Evolutionary conservation across 306 rosid genomes (phyloP).

Genomic region (Lathyrus oleraceus): DNA sequence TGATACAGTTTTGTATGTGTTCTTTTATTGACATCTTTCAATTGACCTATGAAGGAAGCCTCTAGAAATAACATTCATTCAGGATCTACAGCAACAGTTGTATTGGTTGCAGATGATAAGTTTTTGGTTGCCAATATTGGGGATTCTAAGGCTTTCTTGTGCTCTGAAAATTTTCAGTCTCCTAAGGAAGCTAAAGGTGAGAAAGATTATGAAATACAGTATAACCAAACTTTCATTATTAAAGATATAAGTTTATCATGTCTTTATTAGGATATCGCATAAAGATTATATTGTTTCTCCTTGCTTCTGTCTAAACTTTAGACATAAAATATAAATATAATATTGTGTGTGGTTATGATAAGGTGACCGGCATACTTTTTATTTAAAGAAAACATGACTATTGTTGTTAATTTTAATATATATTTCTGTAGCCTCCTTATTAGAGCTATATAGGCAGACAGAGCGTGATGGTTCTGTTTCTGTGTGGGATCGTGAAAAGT

Average conservation of each 20-base stretch:
- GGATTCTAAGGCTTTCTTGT: slow-evolving; percentile 90
- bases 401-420: slow-evolving; percentile 37
- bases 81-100: slow-evolving; percentile 83
- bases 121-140: slow-evolving; percentile 93
- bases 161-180: slow-evolving; percentile 77
- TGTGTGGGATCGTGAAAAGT: slow-evolving; percentile 55
- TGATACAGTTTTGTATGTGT: neutral
- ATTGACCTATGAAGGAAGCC: slow-evolving; percentile 79
- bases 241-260: slow-evolving; percentile 9
- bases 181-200: slow-evolving; percentile 89
- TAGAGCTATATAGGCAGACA: slow-evolving; percentile 73
- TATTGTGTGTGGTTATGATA: slow-evolving; percentile 8
- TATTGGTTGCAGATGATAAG: slow-evolving; percentile 79
- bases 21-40: slow-evolving; percentile 45
- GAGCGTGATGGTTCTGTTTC: slow-evolving; percentile 60
- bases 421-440: slow-evolving; percentile 63
- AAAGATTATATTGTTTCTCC: neutral
- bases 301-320: slow-evolving; percentile 15
- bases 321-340: slow-evolving; percentile 3
- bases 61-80: slow-evolving; percentile 58
- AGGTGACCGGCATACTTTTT: slow-evolving; percentile 16
- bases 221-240: slow-evolving; percentile 5
- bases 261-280: slow-evolving; percentile 16
- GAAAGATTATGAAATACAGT: slow-evolving; percentile 32
- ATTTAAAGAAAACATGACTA: slow-evolving; percentile 31